A percentile compares a stretch with the other conserved stretches of the same genome.
phyloP scores from a whole-genome alignment of 148 eudicot species.

The Tetragonia tetragonoides region DNA sequence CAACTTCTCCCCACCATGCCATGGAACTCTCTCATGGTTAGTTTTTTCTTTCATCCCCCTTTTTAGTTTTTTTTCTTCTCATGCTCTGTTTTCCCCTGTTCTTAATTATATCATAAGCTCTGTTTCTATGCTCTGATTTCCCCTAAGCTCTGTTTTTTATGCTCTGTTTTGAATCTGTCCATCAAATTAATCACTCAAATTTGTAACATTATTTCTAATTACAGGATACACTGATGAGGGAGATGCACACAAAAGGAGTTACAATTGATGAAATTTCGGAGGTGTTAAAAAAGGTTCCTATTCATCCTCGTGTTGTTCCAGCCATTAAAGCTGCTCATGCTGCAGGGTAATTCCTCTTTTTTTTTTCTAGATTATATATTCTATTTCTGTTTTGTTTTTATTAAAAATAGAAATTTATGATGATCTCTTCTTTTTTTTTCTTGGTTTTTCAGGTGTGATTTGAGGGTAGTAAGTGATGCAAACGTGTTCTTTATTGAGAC shows the following conservation, averaged over 20 bases:
- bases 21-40: too few species aligned
- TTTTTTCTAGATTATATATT: neutral
- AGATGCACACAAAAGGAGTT: constrained; percentile 61
- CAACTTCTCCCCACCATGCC: too few species aligned
- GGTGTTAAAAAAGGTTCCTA: constrained; percentile 50
- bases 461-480: too few species aligned
- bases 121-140: too few species aligned
- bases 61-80: too few species aligned
- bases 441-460: constrained; percentile 13
- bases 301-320: constrained; percentile 57
- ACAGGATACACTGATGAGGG: constrained; percentile 74
- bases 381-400: neutral
- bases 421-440: neutral
- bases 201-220: neutral
- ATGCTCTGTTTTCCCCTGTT: too few species aligned
- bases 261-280: constrained; percentile 49
- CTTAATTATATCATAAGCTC: too few species aligned
- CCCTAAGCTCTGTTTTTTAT: too few species aligned
- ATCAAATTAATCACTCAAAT: neutral
- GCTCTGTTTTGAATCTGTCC: too few species aligned
- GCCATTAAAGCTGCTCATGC: constrained; percentile 26
- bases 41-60: too few species aligned
- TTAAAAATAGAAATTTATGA: neutral
- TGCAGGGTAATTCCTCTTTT: constrained; percentile 44
- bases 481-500: constrained; percentile 46